Evolutionary conservation across 2,329 filamentous ascomycete species (phyloP).

Genomic region (Pyricularia sp.): DNA sequence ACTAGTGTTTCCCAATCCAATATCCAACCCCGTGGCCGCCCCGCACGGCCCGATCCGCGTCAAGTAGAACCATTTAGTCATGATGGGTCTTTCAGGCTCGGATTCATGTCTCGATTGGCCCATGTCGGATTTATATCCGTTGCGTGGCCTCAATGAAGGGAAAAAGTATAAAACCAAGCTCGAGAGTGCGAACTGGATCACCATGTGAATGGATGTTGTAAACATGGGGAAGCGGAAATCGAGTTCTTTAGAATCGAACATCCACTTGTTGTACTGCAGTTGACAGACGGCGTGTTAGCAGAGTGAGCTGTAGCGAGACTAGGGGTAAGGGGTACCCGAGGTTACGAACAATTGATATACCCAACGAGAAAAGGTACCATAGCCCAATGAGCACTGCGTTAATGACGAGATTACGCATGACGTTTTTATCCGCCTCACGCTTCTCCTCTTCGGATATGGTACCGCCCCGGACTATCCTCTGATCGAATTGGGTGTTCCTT

Average conservation of each 20-base stretch:
- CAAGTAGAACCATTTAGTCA: slow-evolving; percentile 86
- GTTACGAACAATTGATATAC: slow-evolving; percentile 72
- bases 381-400: slow-evolving; percentile 76
- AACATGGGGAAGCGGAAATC: slow-evolving; percentile 94
- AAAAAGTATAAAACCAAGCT: slow-evolving; percentile 71
- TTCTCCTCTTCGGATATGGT: slow-evolving; percentile 59
- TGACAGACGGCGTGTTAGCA: slow-evolving; percentile 15
- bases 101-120: slow-evolving; percentile 41
- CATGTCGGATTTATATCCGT: slow-evolving; percentile 31
- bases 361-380: slow-evolving; percentile 88
- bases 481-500: slow-evolving; percentile 60
- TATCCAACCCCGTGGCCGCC: slow-evolving; percentile 85
- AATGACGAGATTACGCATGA: slow-evolving; percentile 58
- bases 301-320: slow-evolving; percentile 1
- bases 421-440: slow-evolving; percentile 64
- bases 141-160: slow-evolving; percentile 60
- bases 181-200: slow-evolving; percentile 81
- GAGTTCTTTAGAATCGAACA: slow-evolving; percentile 80
- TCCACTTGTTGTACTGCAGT: slow-evolving; percentile 95
- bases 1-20: slow-evolving; percentile 91
- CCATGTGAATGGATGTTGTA: slow-evolving; percentile 91
- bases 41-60: slow-evolving; percentile 89
- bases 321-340: not conserved
- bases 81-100: slow-evolving; percentile 51
- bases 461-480: slow-evolving; percentile 49